A percentile compares a stretch with the other conserved stretches of the same genome.
Conservation (phyloP, 2,329 filamentous ascomycete species). For the Chrysosporium keratinophilum region DNA sequence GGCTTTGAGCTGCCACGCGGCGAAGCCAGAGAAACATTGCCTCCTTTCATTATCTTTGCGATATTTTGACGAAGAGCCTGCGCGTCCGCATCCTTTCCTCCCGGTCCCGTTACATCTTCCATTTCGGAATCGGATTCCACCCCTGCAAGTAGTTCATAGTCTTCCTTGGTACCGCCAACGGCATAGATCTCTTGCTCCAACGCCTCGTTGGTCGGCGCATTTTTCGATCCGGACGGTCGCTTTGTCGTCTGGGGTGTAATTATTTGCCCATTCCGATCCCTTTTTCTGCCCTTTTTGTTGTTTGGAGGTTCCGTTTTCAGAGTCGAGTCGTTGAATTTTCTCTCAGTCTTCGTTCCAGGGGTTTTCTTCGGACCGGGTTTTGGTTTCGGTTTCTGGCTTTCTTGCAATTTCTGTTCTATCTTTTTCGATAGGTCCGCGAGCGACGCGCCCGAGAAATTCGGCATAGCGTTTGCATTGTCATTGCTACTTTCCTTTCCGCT, state of each 20-base stretch:
- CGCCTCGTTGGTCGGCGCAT: constrained; percentile 22
- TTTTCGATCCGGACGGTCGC: constrained; percentile 15
- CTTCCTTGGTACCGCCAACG: constrained; percentile 42
- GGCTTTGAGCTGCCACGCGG: constrained; percentile 29
- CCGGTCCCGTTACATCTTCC: constrained; percentile 26
- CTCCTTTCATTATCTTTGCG: constrained; percentile 28
- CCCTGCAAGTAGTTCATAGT: constrained; percentile 38
- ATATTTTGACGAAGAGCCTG: constrained; percentile 34
- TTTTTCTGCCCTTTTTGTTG: constrained; percentile 30
- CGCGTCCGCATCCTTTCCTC: constrained; percentile 22
- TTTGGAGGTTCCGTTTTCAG: constrained; percentile 23
- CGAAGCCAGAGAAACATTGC: not conserved
- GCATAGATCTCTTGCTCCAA: constrained; percentile 37
- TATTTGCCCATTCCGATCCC: constrained; percentile 38
- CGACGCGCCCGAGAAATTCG: constrained; percentile 30
- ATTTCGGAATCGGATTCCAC: constrained; percentile 39
- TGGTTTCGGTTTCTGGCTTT: constrained; percentile 21
- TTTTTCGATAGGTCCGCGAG: constrained; percentile 35
- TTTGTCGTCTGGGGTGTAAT: constrained; percentile 28
- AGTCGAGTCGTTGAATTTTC: constrained; percentile 12
- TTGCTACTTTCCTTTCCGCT: constrained; percentile 17
- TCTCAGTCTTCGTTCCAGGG: constrained; percentile 16
- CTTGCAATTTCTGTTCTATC: constrained; percentile 34
- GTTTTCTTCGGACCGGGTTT: constrained; percentile 17
- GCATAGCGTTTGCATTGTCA: constrained; percentile 19